phyloP scores from a whole-genome alignment of 306 rosid genomes.

The Elaeagnus macrophylla region DNA sequence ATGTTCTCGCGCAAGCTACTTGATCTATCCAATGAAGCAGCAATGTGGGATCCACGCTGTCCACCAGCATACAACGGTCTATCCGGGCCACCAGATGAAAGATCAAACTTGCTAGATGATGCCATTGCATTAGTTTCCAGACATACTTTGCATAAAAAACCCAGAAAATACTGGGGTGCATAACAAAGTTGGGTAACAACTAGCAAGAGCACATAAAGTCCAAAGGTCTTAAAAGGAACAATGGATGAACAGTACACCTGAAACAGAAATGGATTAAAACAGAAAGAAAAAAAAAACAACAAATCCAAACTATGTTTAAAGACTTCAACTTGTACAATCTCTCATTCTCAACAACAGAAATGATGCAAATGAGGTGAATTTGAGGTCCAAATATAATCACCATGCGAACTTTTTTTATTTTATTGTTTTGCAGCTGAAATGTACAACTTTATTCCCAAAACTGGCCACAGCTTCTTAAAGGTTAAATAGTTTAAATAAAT shows the following conservation, averaged over 20 bases:
- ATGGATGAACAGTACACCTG: slow-evolving; percentile 39
- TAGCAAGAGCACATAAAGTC: slow-evolving; percentile 47
- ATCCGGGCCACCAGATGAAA: slow-evolving; percentile 84
- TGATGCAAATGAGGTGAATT: not conserved
- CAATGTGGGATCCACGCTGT: slow-evolving; percentile 95
- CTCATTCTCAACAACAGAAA: not conserved
- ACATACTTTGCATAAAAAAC: slow-evolving; percentile 42
- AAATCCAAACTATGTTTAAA: not conserved
- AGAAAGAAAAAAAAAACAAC: slow-evolving; percentile 6
- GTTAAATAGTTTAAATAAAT: too few species aligned
- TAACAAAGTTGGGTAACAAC: slow-evolving; percentile 40
- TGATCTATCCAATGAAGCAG: slow-evolving; percentile 73
- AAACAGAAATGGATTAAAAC: slow-evolving; percentile 25
- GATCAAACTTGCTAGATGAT: slow-evolving; percentile 80
- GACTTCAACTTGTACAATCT: not conserved
- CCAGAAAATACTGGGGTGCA: slow-evolving; percentile 51
- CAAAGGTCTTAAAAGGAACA: slow-evolving; percentile 18
- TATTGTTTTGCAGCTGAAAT: too few species aligned
- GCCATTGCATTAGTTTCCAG: slow-evolving; percentile 72
- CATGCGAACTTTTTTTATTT: too few species aligned
- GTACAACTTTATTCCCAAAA: too few species aligned
- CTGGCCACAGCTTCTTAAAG: too few species aligned
- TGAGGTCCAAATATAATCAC: not conserved
- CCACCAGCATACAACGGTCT: slow-evolving; percentile 69
- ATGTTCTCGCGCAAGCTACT: slow-evolving; percentile 78